These are phyloP conservation scores for Mycena capillaripes DNA, from an alignment of 768 basidiomycete species.

Conservation along the genomic window DNA sequence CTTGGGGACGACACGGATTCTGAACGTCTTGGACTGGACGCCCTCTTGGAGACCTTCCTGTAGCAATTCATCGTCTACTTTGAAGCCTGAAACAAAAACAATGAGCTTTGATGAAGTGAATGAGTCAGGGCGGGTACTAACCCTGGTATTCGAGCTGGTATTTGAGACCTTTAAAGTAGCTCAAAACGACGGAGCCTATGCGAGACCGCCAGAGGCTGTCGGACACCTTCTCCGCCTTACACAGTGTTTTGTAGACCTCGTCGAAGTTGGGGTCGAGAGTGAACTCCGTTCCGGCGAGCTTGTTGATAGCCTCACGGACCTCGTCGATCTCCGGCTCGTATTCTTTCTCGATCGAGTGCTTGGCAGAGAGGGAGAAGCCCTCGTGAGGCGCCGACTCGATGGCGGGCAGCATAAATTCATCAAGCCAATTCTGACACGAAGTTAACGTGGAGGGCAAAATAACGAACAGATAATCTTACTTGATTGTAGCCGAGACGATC, in stretches of 20 bases:
- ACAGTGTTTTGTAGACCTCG: conserved; percentile 46
- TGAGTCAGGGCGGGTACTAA: no score
- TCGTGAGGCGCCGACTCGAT: conserved; percentile 51
- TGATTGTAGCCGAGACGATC: conserved; percentile 49
- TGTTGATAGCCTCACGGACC: conserved; percentile 44
- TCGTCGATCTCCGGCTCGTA: conserved; percentile 49
- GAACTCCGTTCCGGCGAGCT: conserved; percentile 47
- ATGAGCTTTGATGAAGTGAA: not conserved
- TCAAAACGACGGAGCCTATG: conserved; percentile 43
- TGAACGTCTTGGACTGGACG: conserved; percentile 53
- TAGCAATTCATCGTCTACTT: conserved; percentile 54
- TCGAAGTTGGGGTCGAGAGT: conserved; percentile 56
- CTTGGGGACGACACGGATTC: conserved; percentile 52
- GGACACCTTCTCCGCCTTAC: conserved; percentile 13
- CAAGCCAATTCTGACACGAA: conserved; percentile 38
- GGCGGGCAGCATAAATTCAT: conserved; percentile 46
- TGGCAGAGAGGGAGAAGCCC: conserved; percentile 50
- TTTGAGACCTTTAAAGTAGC: conserved; percentile 52
- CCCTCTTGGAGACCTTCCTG: conserved; percentile 56
- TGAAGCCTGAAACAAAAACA: conserved; percentile 44
- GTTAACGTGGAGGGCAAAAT: no score
- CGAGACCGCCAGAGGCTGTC: conserved; percentile 46
- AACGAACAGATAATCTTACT: no score
- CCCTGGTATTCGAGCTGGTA: conserved; percentile 46
- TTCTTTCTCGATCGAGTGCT: conserved; percentile 48